These are phyloP conservation scores for Hirschfeldia incana DNA, from an alignment of 345 rosid genomes.

Conservation along the genomic window DNA sequence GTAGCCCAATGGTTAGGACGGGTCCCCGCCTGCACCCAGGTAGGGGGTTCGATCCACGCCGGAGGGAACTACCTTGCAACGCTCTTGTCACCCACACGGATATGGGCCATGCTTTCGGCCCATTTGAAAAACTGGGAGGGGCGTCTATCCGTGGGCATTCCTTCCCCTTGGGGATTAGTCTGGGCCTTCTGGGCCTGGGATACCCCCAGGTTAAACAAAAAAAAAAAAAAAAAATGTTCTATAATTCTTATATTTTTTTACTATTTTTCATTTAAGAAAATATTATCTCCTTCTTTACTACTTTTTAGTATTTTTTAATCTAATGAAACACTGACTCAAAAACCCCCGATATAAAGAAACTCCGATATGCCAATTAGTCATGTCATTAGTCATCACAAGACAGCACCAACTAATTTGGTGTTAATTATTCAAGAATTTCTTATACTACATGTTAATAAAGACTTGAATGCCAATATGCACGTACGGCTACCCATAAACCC, in stretches of 20 bases:
- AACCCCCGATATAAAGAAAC: neutral
- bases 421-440: neutral
- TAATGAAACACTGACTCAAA: neutral
- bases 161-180: no score
- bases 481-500: slow-evolving; percentile 40
- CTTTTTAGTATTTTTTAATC: neutral
- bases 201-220: no score
- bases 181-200: no score
- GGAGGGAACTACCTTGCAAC: no score
- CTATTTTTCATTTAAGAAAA: neutral
- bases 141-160: no score
- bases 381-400: slow-evolving; percentile 8
- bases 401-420: slow-evolving; percentile 9
- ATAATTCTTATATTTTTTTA: neutral
- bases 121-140: no score
- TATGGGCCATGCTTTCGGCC: no score
- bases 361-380: neutral
- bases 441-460: neutral
- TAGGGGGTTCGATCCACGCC: no score
- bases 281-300: neutral
- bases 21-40: no score
- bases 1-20: no score
- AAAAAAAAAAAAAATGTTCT: no score
- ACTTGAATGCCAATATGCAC: slow-evolving; percentile 27
- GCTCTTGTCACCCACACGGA: no score